These are phyloP conservation scores for Neltuma alba DNA, from an alignment of 306 rosid species.

Conservation along the genomic window DNA sequence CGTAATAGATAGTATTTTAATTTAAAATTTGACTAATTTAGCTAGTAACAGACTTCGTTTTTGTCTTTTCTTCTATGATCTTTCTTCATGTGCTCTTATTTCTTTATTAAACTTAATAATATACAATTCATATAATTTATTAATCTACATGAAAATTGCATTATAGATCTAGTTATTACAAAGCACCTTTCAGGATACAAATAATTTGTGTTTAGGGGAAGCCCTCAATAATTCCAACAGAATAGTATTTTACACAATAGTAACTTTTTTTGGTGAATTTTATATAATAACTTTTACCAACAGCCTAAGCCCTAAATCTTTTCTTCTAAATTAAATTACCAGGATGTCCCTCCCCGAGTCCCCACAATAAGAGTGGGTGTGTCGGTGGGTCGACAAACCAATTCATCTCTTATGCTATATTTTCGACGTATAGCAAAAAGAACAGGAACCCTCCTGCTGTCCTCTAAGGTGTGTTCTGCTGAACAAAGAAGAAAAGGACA, in stretches of 20 bases:
- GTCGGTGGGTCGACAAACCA: conserved; percentile 78
- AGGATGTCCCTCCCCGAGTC: conserved; percentile 47
- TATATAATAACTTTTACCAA: conserved; percentile 32
- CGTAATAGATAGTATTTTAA: background rate
- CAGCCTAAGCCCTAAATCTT: background rate
- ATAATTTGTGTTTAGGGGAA: conserved; percentile 33
- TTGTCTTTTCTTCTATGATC: background rate
- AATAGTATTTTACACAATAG: too few species aligned
- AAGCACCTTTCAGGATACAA: conserved; percentile 58
- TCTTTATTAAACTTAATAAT: background rate
- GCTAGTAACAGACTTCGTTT: background rate
- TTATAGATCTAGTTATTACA: conserved; percentile 29
- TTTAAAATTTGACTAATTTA: too few species aligned
- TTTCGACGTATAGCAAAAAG: conserved; percentile 28
- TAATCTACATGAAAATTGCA: background rate
- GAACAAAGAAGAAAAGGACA: conserved; percentile 48
- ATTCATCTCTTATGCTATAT: conserved; percentile 24
- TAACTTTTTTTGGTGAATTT: too few species aligned
- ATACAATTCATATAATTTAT: background rate
- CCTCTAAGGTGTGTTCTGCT: conserved; percentile 34
- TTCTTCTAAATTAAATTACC: conserved; percentile 37
- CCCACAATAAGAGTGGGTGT: conserved; percentile 38
- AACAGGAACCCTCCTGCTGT: conserved; percentile 32
- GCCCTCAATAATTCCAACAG: conserved; percentile 48
- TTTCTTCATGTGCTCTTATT: background rate